A percentile compares a stretch with the other conserved stretches of the same genome.
phyloP scores from a whole-genome alignment of 148 eudicot species.

The Rhododendron mucronatum region DNA sequence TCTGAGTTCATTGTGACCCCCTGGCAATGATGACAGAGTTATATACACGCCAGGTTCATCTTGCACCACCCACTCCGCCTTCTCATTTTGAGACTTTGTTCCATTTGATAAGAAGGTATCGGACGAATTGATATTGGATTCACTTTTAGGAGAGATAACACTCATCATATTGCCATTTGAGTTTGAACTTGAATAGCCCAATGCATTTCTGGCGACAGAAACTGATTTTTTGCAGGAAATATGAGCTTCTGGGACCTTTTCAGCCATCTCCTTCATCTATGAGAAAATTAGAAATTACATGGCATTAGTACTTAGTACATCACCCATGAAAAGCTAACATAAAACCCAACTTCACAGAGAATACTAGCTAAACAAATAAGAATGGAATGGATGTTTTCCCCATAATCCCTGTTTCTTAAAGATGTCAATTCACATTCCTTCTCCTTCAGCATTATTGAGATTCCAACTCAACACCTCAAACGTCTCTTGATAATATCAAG shows the following conservation, averaged over 20 bases:
- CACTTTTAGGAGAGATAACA: slow-evolving; percentile 40
- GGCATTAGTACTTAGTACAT: slow-evolving; percentile 17
- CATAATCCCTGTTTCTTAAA: background rate
- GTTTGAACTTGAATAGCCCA: slow-evolving; percentile 18
- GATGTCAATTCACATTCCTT: background rate
- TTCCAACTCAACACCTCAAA: background rate
- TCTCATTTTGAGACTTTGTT: slow-evolving; percentile 45
- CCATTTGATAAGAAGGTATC: slow-evolving; percentile 39
- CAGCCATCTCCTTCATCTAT: slow-evolving; percentile 80
- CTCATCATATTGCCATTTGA: slow-evolving; percentile 35
- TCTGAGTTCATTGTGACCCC: slow-evolving; percentile 72
- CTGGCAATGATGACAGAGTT: slow-evolving; percentile 70
- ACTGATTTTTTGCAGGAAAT: slow-evolving; percentile 31
- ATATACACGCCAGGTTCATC: slow-evolving; percentile 88
- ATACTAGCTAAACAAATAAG: background rate
- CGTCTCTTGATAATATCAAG: background rate
- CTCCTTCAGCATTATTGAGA: background rate
- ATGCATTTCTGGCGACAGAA: slow-evolving; percentile 20
- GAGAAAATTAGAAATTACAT: slow-evolving; percentile 9
- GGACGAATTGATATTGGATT: slow-evolving; percentile 32
- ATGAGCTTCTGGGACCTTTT: slow-evolving; percentile 35
- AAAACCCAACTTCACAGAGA: background rate
- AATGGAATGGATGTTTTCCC: background rate
- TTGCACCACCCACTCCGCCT: slow-evolving; percentile 66
- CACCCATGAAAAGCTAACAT: background rate